phyloP scores from a whole-genome alignment of 1,284 basidiomycete genomes.

The Meripilus lineatus region DNA sequence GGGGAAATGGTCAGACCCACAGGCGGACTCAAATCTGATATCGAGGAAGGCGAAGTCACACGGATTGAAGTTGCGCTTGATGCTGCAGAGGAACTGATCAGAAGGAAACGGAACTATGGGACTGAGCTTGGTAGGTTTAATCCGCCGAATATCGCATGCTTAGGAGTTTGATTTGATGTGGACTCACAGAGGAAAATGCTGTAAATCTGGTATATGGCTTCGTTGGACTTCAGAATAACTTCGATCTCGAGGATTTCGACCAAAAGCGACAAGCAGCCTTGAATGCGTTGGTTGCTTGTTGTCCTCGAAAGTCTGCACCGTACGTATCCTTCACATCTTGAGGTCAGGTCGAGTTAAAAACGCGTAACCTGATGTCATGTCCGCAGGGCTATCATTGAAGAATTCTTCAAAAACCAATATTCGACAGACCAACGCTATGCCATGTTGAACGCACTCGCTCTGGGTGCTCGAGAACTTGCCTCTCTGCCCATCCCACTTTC shows the following conservation, averaged over 20 bases:
- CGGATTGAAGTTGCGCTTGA: slow-evolving; percentile 75
- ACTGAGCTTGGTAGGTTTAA: slow-evolving; percentile 68
- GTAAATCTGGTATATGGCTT: slow-evolving; percentile 76
- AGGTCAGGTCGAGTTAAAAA: too few relatives aligned
- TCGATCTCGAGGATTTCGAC: slow-evolving; percentile 77
- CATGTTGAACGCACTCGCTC: slow-evolving; percentile 82
- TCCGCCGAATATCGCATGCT: neutral
- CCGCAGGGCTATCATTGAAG: slow-evolving; percentile 77
- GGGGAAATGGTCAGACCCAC: slow-evolving; percentile 61
- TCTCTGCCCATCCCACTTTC: slow-evolving; percentile 53
- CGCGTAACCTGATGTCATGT: slow-evolving; percentile 3
- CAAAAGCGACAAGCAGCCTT: slow-evolving; percentile 71
- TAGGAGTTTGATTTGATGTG: neutral
- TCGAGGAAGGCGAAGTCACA: slow-evolving; percentile 69
- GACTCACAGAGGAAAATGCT: slow-evolving; percentile 74
- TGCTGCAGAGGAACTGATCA: slow-evolving; percentile 75
- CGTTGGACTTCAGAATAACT: slow-evolving; percentile 79
- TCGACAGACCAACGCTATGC: slow-evolving; percentile 79
- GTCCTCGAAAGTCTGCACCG: slow-evolving; percentile 75
- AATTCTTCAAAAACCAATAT: slow-evolving; percentile 91
- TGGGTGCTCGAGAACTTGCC: slow-evolving; percentile 84
- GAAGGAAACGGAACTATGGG: slow-evolving; percentile 79
- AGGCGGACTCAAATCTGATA: slow-evolving; percentile 38
- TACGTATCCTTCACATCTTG: slow-evolving; percentile 39
- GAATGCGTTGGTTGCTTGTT: slow-evolving; percentile 76